Base-by-base conservation (phyloP, 805 yeast species). In the Wickerhamiella spandovensis region DNA sequence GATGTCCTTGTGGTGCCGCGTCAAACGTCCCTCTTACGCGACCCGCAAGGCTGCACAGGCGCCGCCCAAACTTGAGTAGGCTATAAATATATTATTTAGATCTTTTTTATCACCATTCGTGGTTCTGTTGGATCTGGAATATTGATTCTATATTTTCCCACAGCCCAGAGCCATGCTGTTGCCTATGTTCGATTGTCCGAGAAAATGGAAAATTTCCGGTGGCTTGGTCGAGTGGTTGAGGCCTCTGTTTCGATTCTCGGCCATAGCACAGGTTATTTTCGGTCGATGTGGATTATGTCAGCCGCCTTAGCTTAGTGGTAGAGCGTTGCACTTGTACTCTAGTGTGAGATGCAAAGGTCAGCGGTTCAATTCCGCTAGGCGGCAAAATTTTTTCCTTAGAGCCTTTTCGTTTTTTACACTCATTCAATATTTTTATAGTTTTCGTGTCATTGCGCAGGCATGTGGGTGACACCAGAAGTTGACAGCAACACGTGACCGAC, bases 231-330 rank as follows among this genome's bases (percentile, higher is more conserved):
- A 35, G 39, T 35, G 20, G 17, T 17, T 35, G 20, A 9, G 13
- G 32, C 32, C 32, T 28, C 3, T 28, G 32, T 12, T 28, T 28
- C 32, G 32, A 28, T 9, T 28, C 32, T 28, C 32, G 12, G 32
- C 15, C 32, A 28, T 12, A 4, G 32, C 32, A 15, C 32, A 9
- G 32, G 32, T 28, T 28, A 15, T 28, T 28, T 28, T 28, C 32
- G 12, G 15, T 12, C 32, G 4, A 3, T 15, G 7, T 12, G 32
- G 32, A 15, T 28, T 28, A 28, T 9, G n/a, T 13, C 18, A 17
- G 95, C 95, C 95, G 76, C 80, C 78, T 85, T 86, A 85, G 95
- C 95, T 85, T 84, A 86, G 95, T 84, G 95, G 95, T 86, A 86
- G 94, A 85, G 95, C 95, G 95, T 84, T 83, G 95, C 95, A 86